Conservation (phyloP, 352 stramenopile species). For the Globisporangium megalacanthum region DNA sequence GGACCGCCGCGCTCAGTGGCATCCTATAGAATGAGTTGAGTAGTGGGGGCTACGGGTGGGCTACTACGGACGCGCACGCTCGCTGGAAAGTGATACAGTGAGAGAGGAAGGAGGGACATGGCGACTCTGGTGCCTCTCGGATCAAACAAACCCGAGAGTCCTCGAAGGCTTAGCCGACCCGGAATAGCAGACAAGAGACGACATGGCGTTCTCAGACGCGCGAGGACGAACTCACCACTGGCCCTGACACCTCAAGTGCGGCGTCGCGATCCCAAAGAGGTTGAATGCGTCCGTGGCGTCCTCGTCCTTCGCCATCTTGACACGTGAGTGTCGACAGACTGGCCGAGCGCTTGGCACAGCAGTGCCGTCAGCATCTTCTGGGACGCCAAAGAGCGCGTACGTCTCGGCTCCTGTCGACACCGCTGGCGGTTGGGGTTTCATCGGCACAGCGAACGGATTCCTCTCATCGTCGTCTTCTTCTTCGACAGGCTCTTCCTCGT, state of each 20-base stretch:
- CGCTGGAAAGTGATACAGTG: background rate
- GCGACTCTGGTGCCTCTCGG: background rate
- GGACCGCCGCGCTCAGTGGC: background rate
- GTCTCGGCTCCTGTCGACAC: background rate
- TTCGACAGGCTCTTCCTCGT: background rate
- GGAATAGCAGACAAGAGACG: background rate
- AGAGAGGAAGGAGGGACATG: background rate
- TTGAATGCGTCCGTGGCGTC: slow-evolving; percentile 1
- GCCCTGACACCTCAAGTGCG: background rate
- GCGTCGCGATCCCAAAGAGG: background rate
- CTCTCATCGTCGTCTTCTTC: background rate
- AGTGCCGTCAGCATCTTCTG: background rate
- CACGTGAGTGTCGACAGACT: background rate
- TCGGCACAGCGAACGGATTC: background rate
- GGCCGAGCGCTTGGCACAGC: background rate
- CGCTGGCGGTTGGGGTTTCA: background rate
- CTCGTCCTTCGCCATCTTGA: background rate
- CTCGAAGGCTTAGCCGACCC: background rate
- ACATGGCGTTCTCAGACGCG: background rate
- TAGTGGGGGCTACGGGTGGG: too few species aligned
- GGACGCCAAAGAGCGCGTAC: slow-evolving; percentile 11
- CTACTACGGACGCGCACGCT: background rate
- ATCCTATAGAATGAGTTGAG: background rate
- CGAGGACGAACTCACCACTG: background rate
- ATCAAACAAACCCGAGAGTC: background rate